Evolutionary conservation across 139 green algal genomes (phyloP).

Genomic region (Chara braunii): DNA sequence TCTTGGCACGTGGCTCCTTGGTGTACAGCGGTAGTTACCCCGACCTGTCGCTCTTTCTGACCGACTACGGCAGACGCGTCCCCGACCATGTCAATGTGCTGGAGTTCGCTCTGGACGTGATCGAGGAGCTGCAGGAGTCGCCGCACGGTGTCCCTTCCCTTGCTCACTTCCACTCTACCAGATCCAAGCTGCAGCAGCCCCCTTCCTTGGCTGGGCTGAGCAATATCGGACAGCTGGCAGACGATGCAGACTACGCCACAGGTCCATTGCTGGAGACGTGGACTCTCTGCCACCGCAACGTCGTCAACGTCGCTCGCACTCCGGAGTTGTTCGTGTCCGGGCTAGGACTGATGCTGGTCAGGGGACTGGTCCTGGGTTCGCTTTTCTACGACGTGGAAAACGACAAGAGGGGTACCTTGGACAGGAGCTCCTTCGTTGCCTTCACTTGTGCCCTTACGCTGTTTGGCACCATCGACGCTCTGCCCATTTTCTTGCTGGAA

Average conservation of each 20-base stretch:
- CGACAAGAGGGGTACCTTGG: constrained; percentile 10
- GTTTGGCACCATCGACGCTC: constrained; percentile 39
- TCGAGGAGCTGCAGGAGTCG: constrained; percentile 28
- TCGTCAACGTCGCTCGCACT: constrained; percentile 39
- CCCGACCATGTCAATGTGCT: constrained; percentile 34
- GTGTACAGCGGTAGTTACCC: constrained; percentile 20
- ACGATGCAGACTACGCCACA: constrained; percentile 11
- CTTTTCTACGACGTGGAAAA: constrained; percentile 40
- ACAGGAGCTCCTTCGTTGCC: constrained; percentile 35
- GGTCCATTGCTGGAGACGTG: constrained; percentile 21
- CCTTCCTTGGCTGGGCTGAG: too few relatives aligned
- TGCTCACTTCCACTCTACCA: too few relatives aligned
- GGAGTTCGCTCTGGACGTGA: constrained; percentile 31
- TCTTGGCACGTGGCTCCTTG: constrained; percentile 4
- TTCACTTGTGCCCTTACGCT: constrained; percentile 41
- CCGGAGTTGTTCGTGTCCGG: constrained; percentile 35
- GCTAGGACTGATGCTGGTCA: constrained; percentile 31
- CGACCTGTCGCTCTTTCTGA: constrained; percentile 9
- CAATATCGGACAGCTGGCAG: neutral
- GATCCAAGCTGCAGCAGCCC: too few relatives aligned
- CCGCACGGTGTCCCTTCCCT: neutral
- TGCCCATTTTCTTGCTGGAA: constrained; percentile 39
- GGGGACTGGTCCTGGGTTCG: constrained; percentile 29
- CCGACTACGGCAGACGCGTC: neutral
- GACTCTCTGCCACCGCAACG: constrained; percentile 29